Conservation (phyloP, 306 rosid species). For the Elaeagnus macrophylla region DNA sequence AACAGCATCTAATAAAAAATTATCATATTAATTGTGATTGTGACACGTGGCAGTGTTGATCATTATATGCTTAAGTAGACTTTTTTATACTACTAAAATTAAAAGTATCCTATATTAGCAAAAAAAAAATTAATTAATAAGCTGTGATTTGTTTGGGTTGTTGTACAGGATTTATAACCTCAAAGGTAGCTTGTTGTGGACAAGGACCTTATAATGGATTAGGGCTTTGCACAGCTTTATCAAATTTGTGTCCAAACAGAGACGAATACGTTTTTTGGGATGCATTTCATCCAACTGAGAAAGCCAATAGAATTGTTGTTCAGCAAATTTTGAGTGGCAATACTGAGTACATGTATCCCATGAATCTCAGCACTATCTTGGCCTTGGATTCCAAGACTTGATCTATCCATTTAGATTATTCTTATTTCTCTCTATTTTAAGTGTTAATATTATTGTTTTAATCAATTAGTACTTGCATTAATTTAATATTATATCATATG, state of each 20-base stretch:
- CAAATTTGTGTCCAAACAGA: conserved; percentile 60
- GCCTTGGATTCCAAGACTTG: conserved; percentile 43
- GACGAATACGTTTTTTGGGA: conserved; percentile 69
- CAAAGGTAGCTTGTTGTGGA: conserved; percentile 74
- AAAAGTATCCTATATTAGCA: too few species aligned
- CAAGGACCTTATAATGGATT: conserved; percentile 72
- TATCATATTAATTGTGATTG: too few species aligned
- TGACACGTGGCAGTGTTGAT: too few species aligned
- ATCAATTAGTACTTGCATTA: too few species aligned
- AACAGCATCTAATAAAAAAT: too few species aligned
- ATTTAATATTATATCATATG: too few species aligned
- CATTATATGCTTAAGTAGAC: too few species aligned
- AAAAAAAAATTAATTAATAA: too few species aligned
- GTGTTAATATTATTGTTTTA: too few species aligned
- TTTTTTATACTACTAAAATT: too few species aligned
- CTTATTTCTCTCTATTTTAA: too few species aligned
- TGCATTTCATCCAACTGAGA: conserved; percentile 65
- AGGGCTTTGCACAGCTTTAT: conserved; percentile 49
- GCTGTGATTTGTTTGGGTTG: neutral
- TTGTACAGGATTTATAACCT: conserved; percentile 49
- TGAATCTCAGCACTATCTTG: conserved; percentile 76
- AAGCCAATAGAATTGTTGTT: conserved; percentile 33
- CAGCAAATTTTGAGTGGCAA: conserved; percentile 34
- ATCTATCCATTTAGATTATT: too few species aligned
- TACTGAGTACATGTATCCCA: conserved; percentile 56